Base-by-base conservation (phyloP, 768 basidiomycete species). In the Saitozyma podzolica region DNA sequence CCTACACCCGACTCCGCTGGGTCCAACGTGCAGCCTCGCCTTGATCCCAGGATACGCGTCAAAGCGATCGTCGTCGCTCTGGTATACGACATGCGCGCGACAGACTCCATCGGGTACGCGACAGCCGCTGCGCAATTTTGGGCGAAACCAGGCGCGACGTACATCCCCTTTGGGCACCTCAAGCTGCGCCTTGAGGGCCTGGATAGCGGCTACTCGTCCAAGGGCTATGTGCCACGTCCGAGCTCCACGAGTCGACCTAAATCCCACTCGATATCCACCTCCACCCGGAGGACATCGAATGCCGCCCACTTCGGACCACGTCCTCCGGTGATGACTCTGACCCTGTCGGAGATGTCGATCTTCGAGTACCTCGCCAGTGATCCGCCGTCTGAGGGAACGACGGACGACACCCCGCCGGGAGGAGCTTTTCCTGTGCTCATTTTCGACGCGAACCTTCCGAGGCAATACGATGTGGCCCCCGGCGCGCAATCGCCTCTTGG, bases 371-470 rank as follows among this genome's bases (percentile, higher is more conserved):
- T 75, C 13, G 63, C 73, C 13, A 58, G 59, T 1, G 63, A 61
- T 17, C 20, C 62, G 8, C 40, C 72, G 2, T 19, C 62, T 14
- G 29, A 11, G 5, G 59, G 20, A 11, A 63, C 61, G 48, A 50
- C 62, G 13, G 11, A 19, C n/a, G 64, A 75, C 50, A 29, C 47
- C 10, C 70, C 70, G 1, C 69, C 73, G 0, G 71, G 72, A 8
- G 74, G 74, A 47, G 63, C 68, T 0, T 73, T 69, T 43, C 92
- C 92, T 11, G 79, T 95, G 50, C 71, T 95, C 16, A 84, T 92
- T 53, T 87, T 86, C 9, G 92, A 94, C 70, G 83, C 83, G n/a
- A 78, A 85, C 64, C 84, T 94, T 16, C 74, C 82, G 13, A 78
- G 78, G 7, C 88, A 89, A 63, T 89, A 89, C 76, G 66, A 82